These are phyloP conservation scores for Colletotrichum cereale DNA, from an alignment of 2,329 filamentous ascomycete genomes.

Conservation along the genomic window DNA sequence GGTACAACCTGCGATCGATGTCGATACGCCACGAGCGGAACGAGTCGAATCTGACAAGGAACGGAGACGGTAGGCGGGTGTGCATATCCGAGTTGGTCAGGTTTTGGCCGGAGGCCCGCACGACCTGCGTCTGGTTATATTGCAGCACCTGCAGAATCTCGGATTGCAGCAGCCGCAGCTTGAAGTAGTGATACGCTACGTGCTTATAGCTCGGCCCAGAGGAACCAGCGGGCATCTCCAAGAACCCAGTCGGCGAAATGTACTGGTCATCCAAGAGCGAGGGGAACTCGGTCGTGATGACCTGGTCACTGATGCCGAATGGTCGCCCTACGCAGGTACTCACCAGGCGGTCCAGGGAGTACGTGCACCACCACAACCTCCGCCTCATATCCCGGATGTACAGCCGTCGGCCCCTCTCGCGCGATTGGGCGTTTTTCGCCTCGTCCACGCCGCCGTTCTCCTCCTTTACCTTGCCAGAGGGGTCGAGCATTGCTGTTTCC, in stretches of 20 bases:
- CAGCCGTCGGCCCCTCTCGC: slow-evolving; percentile 76
- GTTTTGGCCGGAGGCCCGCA: slow-evolving; percentile 75
- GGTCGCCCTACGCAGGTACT: slow-evolving; percentile 93
- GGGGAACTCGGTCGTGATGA: slow-evolving; percentile 95
- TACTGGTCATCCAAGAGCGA: slow-evolving; percentile 89
- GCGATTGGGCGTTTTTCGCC: slow-evolving; percentile 43
- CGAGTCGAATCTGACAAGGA: slow-evolving; percentile 84
- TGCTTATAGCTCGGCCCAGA: slow-evolving; percentile 85
- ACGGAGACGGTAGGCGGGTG: slow-evolving; percentile 84
- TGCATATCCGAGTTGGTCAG: slow-evolving; percentile 79
- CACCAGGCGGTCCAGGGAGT: slow-evolving; percentile 93
- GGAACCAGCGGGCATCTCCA: slow-evolving; percentile 68
- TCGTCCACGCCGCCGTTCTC: slow-evolving; percentile 46
- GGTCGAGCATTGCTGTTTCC: slow-evolving; percentile 65
- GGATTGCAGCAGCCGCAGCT: slow-evolving; percentile 87
- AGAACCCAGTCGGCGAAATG: slow-evolving; percentile 84
- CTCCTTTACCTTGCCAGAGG: slow-evolving; percentile 49
- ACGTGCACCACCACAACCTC: slow-evolving; percentile 96
- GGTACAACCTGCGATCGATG: slow-evolving; percentile 83
- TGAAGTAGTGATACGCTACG: slow-evolving; percentile 92
- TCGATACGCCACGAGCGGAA: slow-evolving; percentile 91
- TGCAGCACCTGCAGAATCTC: slow-evolving; percentile 96
- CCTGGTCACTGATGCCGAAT: slow-evolving; percentile 95
- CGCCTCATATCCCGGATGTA: slow-evolving; percentile 89
- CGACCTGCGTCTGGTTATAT: slow-evolving; percentile 88